Base-by-base conservation (phyloP, 805 yeast species). In the Allodekkera sacchari region DNA sequence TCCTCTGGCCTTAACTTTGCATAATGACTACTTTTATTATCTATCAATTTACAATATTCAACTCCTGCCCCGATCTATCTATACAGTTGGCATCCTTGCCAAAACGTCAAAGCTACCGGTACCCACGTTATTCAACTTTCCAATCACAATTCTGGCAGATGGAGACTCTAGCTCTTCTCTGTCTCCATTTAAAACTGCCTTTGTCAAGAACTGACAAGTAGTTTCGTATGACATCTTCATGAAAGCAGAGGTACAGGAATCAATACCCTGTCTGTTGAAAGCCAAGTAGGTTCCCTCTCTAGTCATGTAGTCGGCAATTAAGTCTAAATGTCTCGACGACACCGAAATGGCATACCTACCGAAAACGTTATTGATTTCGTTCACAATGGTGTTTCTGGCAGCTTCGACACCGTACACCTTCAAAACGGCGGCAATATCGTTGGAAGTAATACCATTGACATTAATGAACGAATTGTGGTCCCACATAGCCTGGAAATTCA, bases 221-320 rank as follows among this genome's bases (percentile, higher is more conserved):
- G 98, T 92, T 64, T 92, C 99, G 60, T 87, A 92, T 35, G 96
- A 85, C 99, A 92, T 92, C 68, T 92, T 92, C 88, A 85, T 81
- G 67, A 92, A 84, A 12, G 97, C 83, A 6, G 97, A 88, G 2
- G 96, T 87, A 10, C 92, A 75, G 2, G 95, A 73, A 57, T 92
- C 97, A 55, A 94, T 88, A 59, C 99, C 99, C 64, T 85, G 96
- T 69, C 99, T 83, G 61, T 85, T 88, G 69, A 92, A 92, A 17
- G 99, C 95, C 54, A 89, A 64, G 55, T 88, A 92, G 2, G 94
- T 74, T 52, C 99, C 99, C 61, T 92, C 97, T 61, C 98, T 77
- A 5, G 99, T 92, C 99, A 92, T 92, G 85, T 84, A 83, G 60
- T 92, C 99, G 43, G 94, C 99, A 58, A 92, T 80, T 57, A 92